Evolutionary conservation across 257 asterid genomes (phyloP).

Genomic region (Nicotiana sylvestris): DNA sequence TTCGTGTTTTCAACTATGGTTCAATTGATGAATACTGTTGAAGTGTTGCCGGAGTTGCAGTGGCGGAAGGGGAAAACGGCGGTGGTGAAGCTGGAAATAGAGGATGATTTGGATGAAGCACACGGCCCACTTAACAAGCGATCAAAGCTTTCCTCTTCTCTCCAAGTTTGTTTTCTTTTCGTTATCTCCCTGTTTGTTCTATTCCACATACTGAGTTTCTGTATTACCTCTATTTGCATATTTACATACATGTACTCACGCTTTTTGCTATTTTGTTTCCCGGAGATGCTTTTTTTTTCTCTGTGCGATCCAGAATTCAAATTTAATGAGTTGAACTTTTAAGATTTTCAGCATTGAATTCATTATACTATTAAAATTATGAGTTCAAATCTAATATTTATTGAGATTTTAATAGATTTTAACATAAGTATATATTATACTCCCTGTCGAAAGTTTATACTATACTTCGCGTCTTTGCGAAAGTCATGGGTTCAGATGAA

Average conservation of each 20-base stretch:
- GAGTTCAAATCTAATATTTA: no score
- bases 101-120: conserved; percentile 44
- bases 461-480: no score
- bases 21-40: conserved; percentile 31
- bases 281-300: neutral
- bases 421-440: no score
- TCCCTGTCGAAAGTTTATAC: neutral
- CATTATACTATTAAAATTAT: no score
- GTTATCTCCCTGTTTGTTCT: neutral
- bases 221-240: no score
- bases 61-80: conserved; percentile 28
- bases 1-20: conserved; percentile 25
- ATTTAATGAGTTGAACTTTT: no score
- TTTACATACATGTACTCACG: neutral
- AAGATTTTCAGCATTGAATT: no score
- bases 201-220: no score
- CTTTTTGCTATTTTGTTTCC: neutral
- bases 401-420: no score
- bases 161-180: conserved; percentile 14
- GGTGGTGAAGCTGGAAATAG: conserved; percentile 38
- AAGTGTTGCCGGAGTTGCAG: conserved; percentile 18
- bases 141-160: conserved; percentile 26
- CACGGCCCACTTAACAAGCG: conserved; percentile 40
- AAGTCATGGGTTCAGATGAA: no score
- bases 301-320: no score